These are phyloP conservation scores for Arxiozyma slooffiae DNA, from an alignment of 1,139 yeast species.

Conservation along the genomic window DNA sequence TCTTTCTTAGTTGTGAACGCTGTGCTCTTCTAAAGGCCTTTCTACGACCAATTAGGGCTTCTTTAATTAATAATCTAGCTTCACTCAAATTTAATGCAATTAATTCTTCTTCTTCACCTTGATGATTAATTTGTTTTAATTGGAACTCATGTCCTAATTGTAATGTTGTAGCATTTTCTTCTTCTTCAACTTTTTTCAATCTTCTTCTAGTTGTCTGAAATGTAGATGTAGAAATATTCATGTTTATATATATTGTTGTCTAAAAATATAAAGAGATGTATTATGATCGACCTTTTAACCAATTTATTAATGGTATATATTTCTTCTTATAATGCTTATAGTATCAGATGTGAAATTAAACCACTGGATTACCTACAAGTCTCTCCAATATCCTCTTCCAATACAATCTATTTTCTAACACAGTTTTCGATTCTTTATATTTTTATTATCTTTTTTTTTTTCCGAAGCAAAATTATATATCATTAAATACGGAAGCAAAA, in stretches of 20 bases:
- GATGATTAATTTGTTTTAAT: slow-evolving; percentile 66
- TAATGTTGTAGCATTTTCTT: slow-evolving; percentile 81
- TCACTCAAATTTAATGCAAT: slow-evolving; percentile 83
- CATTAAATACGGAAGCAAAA: neutral
- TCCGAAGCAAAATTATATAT: neutral
- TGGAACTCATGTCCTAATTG: slow-evolving; percentile 91
- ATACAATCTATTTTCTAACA: too few species aligned
- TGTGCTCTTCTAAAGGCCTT: slow-evolving; percentile 36
- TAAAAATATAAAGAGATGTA: neutral
- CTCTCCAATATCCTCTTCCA: neutral
- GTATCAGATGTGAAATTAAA: neutral
- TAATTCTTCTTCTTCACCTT: slow-evolving; percentile 65
- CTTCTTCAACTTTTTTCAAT: slow-evolving; percentile 59
- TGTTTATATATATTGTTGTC: slow-evolving; percentile 21
- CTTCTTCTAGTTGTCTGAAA: slow-evolving; percentile 74
- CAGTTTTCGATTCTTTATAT: neutral
- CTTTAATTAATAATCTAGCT: slow-evolving; percentile 80
- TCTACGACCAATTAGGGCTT: slow-evolving; percentile 75
- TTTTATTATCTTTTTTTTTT: too few species aligned
- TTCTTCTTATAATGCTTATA: too few species aligned
- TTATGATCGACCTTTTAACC: neutral
- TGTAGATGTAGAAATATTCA: slow-evolving; percentile 88
- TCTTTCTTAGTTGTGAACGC: slow-evolving; percentile 34
- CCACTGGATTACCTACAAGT: neutral
- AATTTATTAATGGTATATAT: too few species aligned